Base-by-base conservation (phyloP, 257 asterid genomes). In the Capsicum baccatum region DNA sequence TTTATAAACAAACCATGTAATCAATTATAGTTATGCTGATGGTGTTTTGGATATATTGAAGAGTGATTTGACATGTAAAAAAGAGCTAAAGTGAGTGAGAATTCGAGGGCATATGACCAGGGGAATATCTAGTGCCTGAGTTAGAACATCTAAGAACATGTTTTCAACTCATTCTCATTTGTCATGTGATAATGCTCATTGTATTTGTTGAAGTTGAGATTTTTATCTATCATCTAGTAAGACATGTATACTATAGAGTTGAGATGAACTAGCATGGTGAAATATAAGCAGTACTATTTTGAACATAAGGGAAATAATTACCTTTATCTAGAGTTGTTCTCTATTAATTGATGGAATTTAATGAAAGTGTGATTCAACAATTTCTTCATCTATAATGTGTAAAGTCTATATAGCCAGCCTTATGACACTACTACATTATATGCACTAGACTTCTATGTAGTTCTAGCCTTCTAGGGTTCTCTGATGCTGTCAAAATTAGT, bases 101-200 rank as follows among this genome's bases (percentile, higher is more conserved):
- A 26, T 26, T 2, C 33, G 33, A 26, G 33, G 33, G 2, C 2
- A 26, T 26, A 1, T 26, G 33, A 26, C 33, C 33, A 26, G 33
- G 33, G 33, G 33, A 26, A 26, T 2, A 26, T 26, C 33, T 26
- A 26, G 33, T 26, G 33, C 33, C 2, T 26, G 33, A 26, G 33
- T 26, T 26, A 26, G 33, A 26, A 26, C 33, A 26, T 26, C 33
- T 26, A 26, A 26, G 33, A 26, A 26, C 33, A 26, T 26, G 54
- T 6, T 44, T 47, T 0, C 58, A 19, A 74, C 8, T 21, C n/a
- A 7, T 50, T 50, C 21, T 21, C 42, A 14, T 78, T 26, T 78
- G 64, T 54, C 81, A 16, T 21, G 47, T 50, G 63, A 50, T 76
- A 14, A 12, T 67, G 74, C 14, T 67, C 76, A 67, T 78, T 76